Conservation (phyloP, 805 yeast genomes). For the Wickerhamiella cacticola region DNA sequence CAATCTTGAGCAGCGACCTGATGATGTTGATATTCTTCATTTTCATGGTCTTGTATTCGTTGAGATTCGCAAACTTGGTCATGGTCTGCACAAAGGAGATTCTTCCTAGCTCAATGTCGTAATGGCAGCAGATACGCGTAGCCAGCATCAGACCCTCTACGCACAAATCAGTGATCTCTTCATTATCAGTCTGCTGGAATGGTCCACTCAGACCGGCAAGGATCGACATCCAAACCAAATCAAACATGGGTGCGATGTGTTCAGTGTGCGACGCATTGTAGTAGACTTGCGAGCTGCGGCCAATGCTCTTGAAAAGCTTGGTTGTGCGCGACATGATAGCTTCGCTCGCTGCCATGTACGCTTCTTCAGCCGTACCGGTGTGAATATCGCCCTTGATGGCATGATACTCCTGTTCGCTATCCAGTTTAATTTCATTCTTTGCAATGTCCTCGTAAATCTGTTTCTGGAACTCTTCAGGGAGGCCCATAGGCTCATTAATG, state of each 20-base stretch:
- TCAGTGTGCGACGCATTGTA: conserved; percentile 78
- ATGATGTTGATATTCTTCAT: conserved; percentile 74
- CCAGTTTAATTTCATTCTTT: conserved; percentile 73
- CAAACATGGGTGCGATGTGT: conserved; percentile 87
- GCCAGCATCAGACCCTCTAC: conserved; percentile 79
- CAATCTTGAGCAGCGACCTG: conserved; percentile 57
- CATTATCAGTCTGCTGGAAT: conserved; percentile 75
- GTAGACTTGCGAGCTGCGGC: conserved; percentile 43
- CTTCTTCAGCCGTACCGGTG: conserved; percentile 56
- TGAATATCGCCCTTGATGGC: conserved; percentile 51
- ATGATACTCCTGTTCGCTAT: conserved; percentile 90
- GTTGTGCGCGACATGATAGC: conserved; percentile 88
- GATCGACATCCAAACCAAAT: conserved; percentile 92
- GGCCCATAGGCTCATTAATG: conserved; percentile 78
- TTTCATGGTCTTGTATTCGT: conserved; percentile 65
- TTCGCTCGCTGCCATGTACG: conserved; percentile 82
- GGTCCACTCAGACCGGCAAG: conserved; percentile 91
- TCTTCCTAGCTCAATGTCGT: conserved; percentile 72
- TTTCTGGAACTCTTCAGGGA: conserved; percentile 60
- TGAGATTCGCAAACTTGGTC: conserved; percentile 72
- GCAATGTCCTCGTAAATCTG: conserved; percentile 68
- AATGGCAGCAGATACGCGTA: conserved; percentile 70
- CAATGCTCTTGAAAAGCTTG: conserved; percentile 54
- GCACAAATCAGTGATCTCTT: conserved; percentile 45
- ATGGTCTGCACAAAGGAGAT: conserved; percentile 83